phyloP scores from a whole-genome alignment of 2,329 filamentous ascomycete genomes.

The Fusarium caatingaense region DNA sequence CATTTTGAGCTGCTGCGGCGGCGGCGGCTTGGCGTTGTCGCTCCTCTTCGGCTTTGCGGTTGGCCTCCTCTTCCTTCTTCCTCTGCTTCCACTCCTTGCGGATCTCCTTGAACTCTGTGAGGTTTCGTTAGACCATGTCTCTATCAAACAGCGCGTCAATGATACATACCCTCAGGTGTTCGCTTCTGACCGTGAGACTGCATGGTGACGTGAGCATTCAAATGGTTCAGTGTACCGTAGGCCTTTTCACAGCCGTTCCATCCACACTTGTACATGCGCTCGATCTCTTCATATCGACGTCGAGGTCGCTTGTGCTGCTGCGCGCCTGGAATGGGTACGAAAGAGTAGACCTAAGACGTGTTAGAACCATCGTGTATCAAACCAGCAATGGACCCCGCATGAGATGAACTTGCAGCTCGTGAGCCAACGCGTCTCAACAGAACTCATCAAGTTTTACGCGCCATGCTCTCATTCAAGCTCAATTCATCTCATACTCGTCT shows the following conservation, averaged over 20 bases:
- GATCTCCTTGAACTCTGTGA: slow-evolving; percentile 96
- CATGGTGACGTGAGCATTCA: slow-evolving; percentile 99
- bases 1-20: slow-evolving; percentile 66
- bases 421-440: slow-evolving; percentile 1
- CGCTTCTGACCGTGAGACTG: slow-evolving; percentile 95
- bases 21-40: slow-evolving; percentile 69
- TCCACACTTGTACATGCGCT: slow-evolving; percentile 99
- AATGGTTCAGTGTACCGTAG: slow-evolving; percentile 95
- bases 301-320: slow-evolving; percentile 97
- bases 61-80: slow-evolving; percentile 93
- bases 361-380: slow-evolving; percentile 13
- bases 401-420: neutral
- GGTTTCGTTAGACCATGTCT: slow-evolving; percentile 40
- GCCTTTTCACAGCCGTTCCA: slow-evolving; percentile 99
- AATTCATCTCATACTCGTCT: slow-evolving; percentile 24
- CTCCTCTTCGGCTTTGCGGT: slow-evolving; percentile 76
- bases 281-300: slow-evolving; percentile 95
- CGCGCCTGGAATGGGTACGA: slow-evolving; percentile 95
- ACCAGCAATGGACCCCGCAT: neutral
- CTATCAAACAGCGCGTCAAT: neutral
- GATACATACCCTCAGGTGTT: slow-evolving; percentile 89
- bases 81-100: slow-evolving; percentile 99
- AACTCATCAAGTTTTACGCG: neutral
- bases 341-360: slow-evolving; percentile 85
- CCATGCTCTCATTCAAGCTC: neutral